Conservation (phyloP, 495 filamentous ascomycete genomes). For the Xylaria telfairii region DNA sequence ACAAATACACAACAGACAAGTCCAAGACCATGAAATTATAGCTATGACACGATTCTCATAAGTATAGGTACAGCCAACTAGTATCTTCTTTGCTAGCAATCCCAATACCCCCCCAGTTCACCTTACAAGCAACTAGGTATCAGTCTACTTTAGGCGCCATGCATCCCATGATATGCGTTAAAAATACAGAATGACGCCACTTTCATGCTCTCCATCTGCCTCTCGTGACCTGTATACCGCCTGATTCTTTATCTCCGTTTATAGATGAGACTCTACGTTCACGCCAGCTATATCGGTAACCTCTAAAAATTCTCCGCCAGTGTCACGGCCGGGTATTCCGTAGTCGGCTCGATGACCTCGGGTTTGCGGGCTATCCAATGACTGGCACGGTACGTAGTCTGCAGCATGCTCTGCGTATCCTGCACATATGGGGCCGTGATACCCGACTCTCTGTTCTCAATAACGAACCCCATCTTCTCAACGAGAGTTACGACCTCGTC, state of each 20-base stretch:
- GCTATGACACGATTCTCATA: not conserved
- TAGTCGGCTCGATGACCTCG: not conserved
- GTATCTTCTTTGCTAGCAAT: not conserved
- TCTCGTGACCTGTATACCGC: not conserved
- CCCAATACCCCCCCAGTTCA: not conserved
- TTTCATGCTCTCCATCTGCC: not conserved
- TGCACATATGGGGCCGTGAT: constrained; percentile 80
- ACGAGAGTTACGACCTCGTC: constrained; percentile 84
- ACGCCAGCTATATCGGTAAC: not conserved
- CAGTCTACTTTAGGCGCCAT: constrained; percentile 6
- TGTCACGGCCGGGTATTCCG: not conserved
- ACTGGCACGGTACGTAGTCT: constrained; percentile 76
- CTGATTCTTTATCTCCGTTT: not conserved
- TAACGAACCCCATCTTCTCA: constrained; percentile 74
- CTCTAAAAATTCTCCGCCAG: not conserved
- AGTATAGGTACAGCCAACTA: not conserved
- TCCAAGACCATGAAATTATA: not conserved
- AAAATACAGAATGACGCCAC: constrained; percentile 3
- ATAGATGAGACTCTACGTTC: not conserved
- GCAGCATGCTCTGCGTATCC: constrained; percentile 82
- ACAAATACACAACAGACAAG: not conserved
- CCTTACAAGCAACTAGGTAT: not conserved
- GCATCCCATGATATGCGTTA: constrained; percentile 12
- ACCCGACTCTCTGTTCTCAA: constrained; percentile 64
- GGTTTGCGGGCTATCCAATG: constrained; percentile 86